A percentile compares a stretch with the other conserved stretches of the same genome.
These are phyloP conservation scores for Penicillium griseofulvum DNA, from an alignment of 2,329 filamentous ascomycete genomes.

Conservation along the genomic window DNA sequence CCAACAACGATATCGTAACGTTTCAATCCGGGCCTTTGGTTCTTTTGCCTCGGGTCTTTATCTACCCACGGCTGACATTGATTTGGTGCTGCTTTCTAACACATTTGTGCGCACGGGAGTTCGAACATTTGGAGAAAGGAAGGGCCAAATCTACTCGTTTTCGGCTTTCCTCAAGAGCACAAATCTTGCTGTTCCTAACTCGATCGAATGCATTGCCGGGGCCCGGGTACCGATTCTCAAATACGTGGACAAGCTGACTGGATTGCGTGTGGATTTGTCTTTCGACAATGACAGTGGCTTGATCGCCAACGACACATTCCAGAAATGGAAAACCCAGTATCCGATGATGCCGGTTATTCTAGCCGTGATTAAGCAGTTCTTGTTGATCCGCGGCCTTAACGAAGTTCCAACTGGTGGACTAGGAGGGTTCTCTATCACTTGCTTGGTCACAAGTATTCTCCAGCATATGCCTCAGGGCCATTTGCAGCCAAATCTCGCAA, in stretches of 20 bases:
- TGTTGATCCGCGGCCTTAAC: constrained; percentile 84
- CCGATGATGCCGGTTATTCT: constrained; percentile 85
- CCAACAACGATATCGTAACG: constrained; percentile 56
- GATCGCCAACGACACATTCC: constrained; percentile 74
- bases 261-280: constrained; percentile 84
- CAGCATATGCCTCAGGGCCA: constrained; percentile 74
- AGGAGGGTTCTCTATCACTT: constrained; percentile 91
- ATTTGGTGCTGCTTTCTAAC: constrained; percentile 73
- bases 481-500: constrained; percentile 68
- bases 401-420: constrained; percentile 89
- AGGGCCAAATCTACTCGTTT: constrained; percentile 60
- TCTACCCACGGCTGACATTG: constrained; percentile 83
- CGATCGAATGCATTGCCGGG: constrained; percentile 65
- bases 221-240: constrained; percentile 93
- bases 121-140: constrained; percentile 51
- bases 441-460: constrained; percentile 84
- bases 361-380: constrained; percentile 85
- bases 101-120: constrained; percentile 57
- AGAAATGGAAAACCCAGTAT: constrained; percentile 72
- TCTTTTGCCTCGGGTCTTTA: constrained; percentile 86
- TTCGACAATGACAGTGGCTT: constrained; percentile 90
- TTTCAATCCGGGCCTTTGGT: constrained; percentile 75
- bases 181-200: constrained; percentile 56
- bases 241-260: constrained; percentile 74
- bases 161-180: constrained; percentile 56